A percentile compares a stretch with the other conserved stretches of the same genome.
These are phyloP conservation scores for Moniliophthora roreri DNA, from an alignment of 1,284 basidiomycete species.

Conservation along the genomic window DNA sequence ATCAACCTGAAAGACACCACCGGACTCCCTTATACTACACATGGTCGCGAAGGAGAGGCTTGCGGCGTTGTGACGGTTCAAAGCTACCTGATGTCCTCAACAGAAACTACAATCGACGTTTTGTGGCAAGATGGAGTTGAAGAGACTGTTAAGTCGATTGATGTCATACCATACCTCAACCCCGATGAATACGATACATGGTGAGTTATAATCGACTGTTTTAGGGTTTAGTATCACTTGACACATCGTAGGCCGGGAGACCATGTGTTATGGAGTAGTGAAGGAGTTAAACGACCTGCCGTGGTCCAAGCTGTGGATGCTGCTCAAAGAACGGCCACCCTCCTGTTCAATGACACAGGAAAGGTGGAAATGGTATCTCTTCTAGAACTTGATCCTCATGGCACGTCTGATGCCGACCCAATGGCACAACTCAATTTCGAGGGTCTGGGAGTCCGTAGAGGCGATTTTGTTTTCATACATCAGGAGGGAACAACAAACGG, in stretches of 20 bases:
- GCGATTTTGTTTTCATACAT: slow-evolving; percentile 85
- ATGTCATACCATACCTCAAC: slow-evolving; percentile 80
- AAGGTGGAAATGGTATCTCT: slow-evolving; percentile 72
- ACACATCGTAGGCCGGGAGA: slow-evolving; percentile 81
- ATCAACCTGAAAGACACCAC: slow-evolving; percentile 50
- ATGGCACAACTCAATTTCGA: slow-evolving; percentile 44
- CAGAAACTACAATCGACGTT: slow-evolving; percentile 68
- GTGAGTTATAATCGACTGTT: slow-evolving; percentile 39
- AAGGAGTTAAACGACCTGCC: slow-evolving; percentile 65
- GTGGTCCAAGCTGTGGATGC: slow-evolving; percentile 83
- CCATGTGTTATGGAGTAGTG: slow-evolving; percentile 83
- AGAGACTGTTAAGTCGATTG: slow-evolving; percentile 58
- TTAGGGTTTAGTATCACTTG: slow-evolving; percentile 10
- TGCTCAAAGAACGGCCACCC: slow-evolving; percentile 65
- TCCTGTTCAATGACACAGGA: slow-evolving; percentile 55
- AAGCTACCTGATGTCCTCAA: slow-evolving; percentile 68
- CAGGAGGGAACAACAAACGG: slow-evolving; percentile 66
- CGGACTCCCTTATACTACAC: slow-evolving; percentile 51
- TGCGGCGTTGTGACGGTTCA: slow-evolving; percentile 49
- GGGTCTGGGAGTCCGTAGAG: slow-evolving; percentile 77
- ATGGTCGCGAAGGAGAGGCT: slow-evolving; percentile 50
- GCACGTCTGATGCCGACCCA: slow-evolving; percentile 50
- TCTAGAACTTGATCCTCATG: slow-evolving; percentile 87
- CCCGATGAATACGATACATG: slow-evolving; percentile 86
- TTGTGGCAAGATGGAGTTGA: slow-evolving; percentile 87